Evolutionary conservation across 495 filamentous ascomycete species (phyloP).

Genomic region (Geoglossum glabrum): DNA sequence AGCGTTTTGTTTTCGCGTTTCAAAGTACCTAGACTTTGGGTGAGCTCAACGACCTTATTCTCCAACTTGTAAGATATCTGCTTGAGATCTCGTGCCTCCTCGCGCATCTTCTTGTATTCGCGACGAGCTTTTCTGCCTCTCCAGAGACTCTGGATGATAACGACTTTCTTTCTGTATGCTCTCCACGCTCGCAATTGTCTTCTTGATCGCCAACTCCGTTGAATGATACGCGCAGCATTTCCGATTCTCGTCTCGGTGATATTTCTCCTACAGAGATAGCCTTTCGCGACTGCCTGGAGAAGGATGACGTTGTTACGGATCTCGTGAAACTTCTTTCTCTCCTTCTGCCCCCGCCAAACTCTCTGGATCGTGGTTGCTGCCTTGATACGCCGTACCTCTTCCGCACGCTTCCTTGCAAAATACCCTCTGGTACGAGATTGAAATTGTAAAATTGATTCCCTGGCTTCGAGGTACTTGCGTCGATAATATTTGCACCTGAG

Average conservation of each 20-base stretch:
- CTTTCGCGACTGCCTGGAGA: slow-evolving; percentile 76
- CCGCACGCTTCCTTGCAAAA: slow-evolving; percentile 53
- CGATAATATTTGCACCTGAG: slow-evolving; percentile 87
- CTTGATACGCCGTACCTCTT: slow-evolving; percentile 62
- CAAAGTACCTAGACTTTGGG: slow-evolving; percentile 77
- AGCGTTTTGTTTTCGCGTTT: slow-evolving; percentile 84
- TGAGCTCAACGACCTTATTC: slow-evolving; percentile 97
- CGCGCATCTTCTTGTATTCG: slow-evolving; percentile 72
- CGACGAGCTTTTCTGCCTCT: slow-evolving; percentile 64
- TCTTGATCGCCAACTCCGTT: slow-evolving; percentile 72
- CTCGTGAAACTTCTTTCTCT: slow-evolving; percentile 51
- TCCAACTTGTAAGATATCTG: slow-evolving; percentile 98
- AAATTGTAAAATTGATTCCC: slow-evolving; percentile 56
- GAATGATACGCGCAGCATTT: slow-evolving; percentile 79
- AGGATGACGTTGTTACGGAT: slow-evolving; percentile 68
- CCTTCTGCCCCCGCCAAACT: slow-evolving; percentile 80
- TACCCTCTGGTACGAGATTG: slow-evolving; percentile 58
- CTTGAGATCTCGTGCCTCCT: slow-evolving; percentile 92
- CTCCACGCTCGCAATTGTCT: slow-evolving; percentile 63
- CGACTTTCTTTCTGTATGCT: slow-evolving; percentile 68
- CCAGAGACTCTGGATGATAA: slow-evolving; percentile 88
- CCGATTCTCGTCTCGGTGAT: slow-evolving; percentile 87
- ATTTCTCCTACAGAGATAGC: slow-evolving; percentile 66
- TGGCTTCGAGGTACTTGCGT: slow-evolving; percentile 73
- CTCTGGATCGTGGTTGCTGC: slow-evolving; percentile 88